Evolutionary conservation across 768 basidiomycete species (phyloP).

Genomic region (Rickenella mellea): DNA sequence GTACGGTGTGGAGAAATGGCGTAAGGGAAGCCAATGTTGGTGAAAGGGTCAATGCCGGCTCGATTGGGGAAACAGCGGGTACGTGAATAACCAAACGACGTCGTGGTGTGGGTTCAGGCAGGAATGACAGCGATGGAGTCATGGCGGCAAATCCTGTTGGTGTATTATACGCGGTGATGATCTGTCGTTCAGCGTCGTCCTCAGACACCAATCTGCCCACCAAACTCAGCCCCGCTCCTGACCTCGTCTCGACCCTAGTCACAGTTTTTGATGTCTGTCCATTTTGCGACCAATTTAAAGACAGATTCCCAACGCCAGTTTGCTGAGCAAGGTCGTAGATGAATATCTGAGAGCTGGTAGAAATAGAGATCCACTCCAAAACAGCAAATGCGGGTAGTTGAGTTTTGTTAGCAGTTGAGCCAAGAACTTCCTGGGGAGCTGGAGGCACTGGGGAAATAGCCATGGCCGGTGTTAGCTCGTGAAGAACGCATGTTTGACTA

Average conservation of each 20-base stretch:
- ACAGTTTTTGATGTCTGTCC: conserved; percentile 37
- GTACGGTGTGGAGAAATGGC: conserved; percentile 48
- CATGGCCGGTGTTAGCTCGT: no score
- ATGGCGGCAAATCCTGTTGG: conserved; percentile 78
- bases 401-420: no score
- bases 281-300: conserved; percentile 52
- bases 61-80: conserved; percentile 59
- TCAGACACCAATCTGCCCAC: conserved; percentile 66
- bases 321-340: conserved; percentile 80
- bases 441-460: no score
- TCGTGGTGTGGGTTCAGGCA: conserved; percentile 52
- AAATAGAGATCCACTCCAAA: conserved; percentile 60
- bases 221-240: conserved; percentile 75
- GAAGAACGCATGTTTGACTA: no score
- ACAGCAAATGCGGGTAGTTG: conserved; percentile 55
- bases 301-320: conserved; percentile 68
- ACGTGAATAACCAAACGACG: conserved; percentile 79
- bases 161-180: conserved; percentile 75
- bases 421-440: no score
- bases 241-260: conserved; percentile 67
- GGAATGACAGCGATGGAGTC: conserved; percentile 64
- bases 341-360: conserved; percentile 59
- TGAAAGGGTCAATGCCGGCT: conserved; percentile 58
- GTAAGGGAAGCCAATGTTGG: conserved; percentile 69
- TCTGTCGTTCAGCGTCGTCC: conserved; percentile 66